These are phyloP conservation scores for Gyrodon lividus DNA, from an alignment of 768 basidiomycete genomes.

Conservation along the genomic window DNA sequence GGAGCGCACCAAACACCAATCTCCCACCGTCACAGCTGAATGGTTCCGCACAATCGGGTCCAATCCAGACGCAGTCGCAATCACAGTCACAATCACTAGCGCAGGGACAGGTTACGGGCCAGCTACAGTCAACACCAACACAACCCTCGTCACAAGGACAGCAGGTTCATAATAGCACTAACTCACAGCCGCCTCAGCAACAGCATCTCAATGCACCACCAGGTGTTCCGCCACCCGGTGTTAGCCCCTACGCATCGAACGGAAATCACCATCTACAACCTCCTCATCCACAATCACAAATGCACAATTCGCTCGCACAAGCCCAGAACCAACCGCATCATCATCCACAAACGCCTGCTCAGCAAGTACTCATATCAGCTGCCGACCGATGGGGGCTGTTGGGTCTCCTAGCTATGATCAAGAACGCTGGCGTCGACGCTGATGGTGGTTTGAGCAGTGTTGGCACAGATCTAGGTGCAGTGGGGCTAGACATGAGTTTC, in stretches of 20 bases:
- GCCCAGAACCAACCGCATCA: constrained; percentile 38
- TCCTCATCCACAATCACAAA: constrained; percentile 36
- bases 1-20: constrained; percentile 58
- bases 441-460: constrained; percentile 81
- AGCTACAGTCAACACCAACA: constrained; percentile 16
- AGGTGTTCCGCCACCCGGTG: constrained; percentile 42
- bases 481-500: constrained; percentile 87
- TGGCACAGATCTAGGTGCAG: constrained; percentile 88
- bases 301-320: constrained; percentile 28
- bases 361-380: constrained; percentile 88
- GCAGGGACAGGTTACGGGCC: constrained; percentile 22
- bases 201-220: constrained; percentile 57
- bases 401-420: constrained; percentile 83
- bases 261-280: constrained; percentile 36
- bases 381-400: constrained; percentile 95
- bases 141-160: constrained; percentile 32
- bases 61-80: constrained; percentile 25
- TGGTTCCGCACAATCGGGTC: constrained; percentile 22
- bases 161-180: constrained; percentile 35
- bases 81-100: constrained; percentile 22
- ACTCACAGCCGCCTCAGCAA: constrained; percentile 35
- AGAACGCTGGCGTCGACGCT: constrained; percentile 70
- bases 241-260: constrained; percentile 35
- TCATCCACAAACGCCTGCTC: constrained; percentile 84
- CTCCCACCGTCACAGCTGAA: constrained; percentile 34